Conservation (phyloP, 257 asterid genomes). For the Salvia splendens region DNA sequence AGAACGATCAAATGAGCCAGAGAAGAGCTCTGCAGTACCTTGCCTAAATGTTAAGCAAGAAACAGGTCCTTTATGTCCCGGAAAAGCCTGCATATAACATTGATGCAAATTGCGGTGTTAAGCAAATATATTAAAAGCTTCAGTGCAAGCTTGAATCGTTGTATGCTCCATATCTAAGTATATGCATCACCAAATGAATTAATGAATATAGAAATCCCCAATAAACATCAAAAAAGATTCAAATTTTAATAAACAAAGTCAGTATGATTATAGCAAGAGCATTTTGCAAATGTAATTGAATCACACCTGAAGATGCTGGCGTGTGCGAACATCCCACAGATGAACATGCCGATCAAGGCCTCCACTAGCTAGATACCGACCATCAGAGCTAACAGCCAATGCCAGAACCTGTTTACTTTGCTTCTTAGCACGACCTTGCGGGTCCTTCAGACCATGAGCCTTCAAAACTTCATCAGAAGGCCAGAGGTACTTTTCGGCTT, state of each 20-base stretch:
- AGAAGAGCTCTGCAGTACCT: slow-evolving; percentile 89
- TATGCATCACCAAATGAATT: neutral
- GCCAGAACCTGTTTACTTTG: slow-evolving; percentile 80
- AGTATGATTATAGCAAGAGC: neutral
- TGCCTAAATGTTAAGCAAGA: slow-evolving; percentile 95
- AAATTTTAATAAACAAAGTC: slow-evolving; percentile 1
- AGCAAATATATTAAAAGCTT: neutral
- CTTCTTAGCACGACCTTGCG: slow-evolving; percentile 75
- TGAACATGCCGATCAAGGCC: slow-evolving; percentile 97
- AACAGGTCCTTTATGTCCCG: slow-evolving; percentile 95
- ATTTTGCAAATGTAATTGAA: neutral
- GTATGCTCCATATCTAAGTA: neutral
- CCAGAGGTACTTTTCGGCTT: slow-evolving; percentile 73
- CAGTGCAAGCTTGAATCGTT: slow-evolving; percentile 2
- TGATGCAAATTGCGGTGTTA: slow-evolving; percentile 16
- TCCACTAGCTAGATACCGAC: slow-evolving; percentile 93
- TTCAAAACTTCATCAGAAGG: slow-evolving; percentile 69
- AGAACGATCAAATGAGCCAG: slow-evolving; percentile 95
- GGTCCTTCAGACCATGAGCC: slow-evolving; percentile 76
- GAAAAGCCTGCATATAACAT: slow-evolving; percentile 72
- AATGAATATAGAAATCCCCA: slow-evolving; percentile 1
- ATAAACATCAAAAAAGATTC: neutral
- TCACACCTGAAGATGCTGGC: slow-evolving; percentile 77
- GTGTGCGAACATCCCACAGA: slow-evolving; percentile 89
- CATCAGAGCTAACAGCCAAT: slow-evolving; percentile 86